These are phyloP conservation scores for Inga leiocalycina DNA, from an alignment of 306 rosid genomes.

Conservation along the genomic window DNA sequence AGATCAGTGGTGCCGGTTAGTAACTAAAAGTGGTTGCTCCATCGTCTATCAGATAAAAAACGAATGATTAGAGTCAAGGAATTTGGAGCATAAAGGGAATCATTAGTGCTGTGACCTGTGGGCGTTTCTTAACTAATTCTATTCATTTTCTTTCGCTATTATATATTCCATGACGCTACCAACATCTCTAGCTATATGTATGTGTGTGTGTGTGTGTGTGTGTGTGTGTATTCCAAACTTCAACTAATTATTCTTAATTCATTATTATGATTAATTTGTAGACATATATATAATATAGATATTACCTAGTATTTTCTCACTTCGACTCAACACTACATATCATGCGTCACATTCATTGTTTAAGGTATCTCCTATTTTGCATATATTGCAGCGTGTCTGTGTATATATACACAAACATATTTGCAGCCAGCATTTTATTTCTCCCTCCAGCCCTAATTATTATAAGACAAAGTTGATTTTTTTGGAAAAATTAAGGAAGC, in stretches of 20 bases:
- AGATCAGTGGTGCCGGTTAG: constrained; percentile 30
- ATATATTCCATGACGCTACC: background rate
- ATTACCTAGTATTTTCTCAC: background rate
- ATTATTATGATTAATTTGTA: background rate
- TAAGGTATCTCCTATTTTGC: background rate
- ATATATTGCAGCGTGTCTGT: background rate
- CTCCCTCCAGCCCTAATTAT: too few relatives aligned
- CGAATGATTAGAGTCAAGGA: constrained; percentile 32
- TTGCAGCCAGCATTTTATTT: background rate
- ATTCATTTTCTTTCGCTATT: constrained; percentile 8
- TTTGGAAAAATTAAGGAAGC: too few relatives aligned
- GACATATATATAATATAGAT: background rate
- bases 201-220: too few relatives aligned
- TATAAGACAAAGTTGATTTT: too few relatives aligned
- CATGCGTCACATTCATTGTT: background rate
- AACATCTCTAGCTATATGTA: background rate
- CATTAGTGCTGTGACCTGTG: constrained; percentile 34
- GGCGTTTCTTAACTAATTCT: constrained; percentile 31
- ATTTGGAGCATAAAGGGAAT: constrained; percentile 27
- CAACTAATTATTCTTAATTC: background rate
- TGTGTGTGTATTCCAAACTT: background rate
- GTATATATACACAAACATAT: too few relatives aligned
- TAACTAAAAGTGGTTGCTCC: constrained; percentile 43
- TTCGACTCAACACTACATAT: background rate
- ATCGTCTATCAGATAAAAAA: constrained; percentile 36